Base-by-base conservation (phyloP, 352 stramenopile species). In the Phytophthora vignae region DNA sequence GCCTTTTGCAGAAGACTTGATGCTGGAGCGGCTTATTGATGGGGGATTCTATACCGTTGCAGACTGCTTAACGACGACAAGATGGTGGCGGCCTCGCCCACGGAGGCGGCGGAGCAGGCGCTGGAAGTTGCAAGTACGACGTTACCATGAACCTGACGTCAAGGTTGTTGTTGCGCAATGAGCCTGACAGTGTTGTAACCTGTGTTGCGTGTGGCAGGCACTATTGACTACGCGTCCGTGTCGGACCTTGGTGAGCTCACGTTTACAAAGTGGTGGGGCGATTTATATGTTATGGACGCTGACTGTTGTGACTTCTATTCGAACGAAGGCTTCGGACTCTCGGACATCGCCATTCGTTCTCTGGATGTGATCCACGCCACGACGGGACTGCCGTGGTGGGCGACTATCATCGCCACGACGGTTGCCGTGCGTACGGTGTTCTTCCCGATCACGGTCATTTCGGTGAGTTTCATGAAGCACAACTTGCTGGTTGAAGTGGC, bases 341-440 rank as follows among this genome's bases (percentile, higher is more conserved):
- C 88, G 57, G 88, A 94, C 64, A 64, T 95, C 3, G 88, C 90
- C 11, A 90, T 96, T 53, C 87, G 78, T 25, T 77, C 85, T 36
- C 77, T 97, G 29, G 87, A 95, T 62, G 42, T 85, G 19, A 83
- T 96, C 55, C 91, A 97, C 65, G 57, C 76, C 25, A 93, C 87
- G 15, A 94, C 90, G 19, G 88, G 87, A n/a, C 65, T 97, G 44
- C 89, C 89, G 22, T 97, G 90, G 91, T 97, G 90, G 91, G 87
- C 84, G 17, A 96, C 91, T 3, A 91, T 97, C 65, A 81, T 95
- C 15, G 87, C 81, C 14, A 93, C 88, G 44, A 96, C 90, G n/a
- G 71, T 97, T 66, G 76, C 78, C 17, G 84, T 94, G 44, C 89
- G 91, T 54, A 86, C 79, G 19, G 76, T 69, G 25, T 87, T 96